Evolutionary conservation across 1,284 basidiomycete genomes (phyloP).

Genomic region (Cryptococcus sp.): DNA sequence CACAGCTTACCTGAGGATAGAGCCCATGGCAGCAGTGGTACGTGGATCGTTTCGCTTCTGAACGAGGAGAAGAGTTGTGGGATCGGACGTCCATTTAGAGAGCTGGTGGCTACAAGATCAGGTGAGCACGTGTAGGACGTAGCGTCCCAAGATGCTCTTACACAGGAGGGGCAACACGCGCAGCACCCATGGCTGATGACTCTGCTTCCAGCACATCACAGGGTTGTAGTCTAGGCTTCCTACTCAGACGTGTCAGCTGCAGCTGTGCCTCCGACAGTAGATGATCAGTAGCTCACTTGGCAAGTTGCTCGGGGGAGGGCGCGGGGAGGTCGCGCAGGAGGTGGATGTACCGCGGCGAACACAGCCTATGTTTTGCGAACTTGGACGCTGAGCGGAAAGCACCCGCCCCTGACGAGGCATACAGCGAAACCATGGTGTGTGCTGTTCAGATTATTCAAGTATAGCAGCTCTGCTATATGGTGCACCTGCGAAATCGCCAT

Average conservation of each 20-base stretch:
- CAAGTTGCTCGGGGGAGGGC: slow-evolving; percentile 17
- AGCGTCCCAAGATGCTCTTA: slow-evolving; percentile 1
- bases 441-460: too few species aligned
- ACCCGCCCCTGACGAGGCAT: too few species aligned
- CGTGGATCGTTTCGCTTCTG: slow-evolving; percentile 53
- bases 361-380: too few species aligned
- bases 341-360: slow-evolving; percentile 13
- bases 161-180: slow-evolving; percentile 14
- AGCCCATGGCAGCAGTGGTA: slow-evolving; percentile 48
- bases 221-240: slow-evolving; percentile 17
- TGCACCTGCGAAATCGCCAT: too few species aligned
- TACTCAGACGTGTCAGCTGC: not conserved
- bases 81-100: slow-evolving; percentile 35
- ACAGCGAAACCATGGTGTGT: too few species aligned
- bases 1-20: slow-evolving; percentile 45
- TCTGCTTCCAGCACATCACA: slow-evolving; percentile 16
- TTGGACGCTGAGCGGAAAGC: too few species aligned
- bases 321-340: slow-evolving; percentile 27
- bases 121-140: not conserved
- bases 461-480: too few species aligned
- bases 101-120: slow-evolving; percentile 24
- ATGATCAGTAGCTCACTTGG: slow-evolving; percentile 12
- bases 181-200: slow-evolving; percentile 21
- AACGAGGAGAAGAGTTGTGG: slow-evolving; percentile 52
- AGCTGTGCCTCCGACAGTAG: not conserved